These are phyloP conservation scores for Ceratocystis colombiana DNA, from an alignment of 2,329 filamentous ascomycete genomes.

Conservation along the genomic window DNA sequence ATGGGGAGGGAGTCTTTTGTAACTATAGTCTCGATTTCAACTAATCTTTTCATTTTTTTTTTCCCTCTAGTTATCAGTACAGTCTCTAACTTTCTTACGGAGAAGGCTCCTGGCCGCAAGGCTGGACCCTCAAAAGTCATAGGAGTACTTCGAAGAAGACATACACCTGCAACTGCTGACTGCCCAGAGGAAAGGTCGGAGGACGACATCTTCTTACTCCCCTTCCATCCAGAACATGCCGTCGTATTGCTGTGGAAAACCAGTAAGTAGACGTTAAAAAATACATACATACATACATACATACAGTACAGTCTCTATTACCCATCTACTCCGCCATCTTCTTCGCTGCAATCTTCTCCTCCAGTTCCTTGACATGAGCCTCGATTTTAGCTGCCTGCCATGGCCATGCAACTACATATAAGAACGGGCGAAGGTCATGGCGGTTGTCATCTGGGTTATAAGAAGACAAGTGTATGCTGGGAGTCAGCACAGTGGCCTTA, in stretches of 20 bases:
- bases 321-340: background rate
- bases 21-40: background rate
- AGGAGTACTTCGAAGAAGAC: too few species aligned
- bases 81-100: background rate
- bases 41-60: background rate
- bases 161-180: too few species aligned
- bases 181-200: too few species aligned
- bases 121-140: too few species aligned
- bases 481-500: conserved; percentile 53
- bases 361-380: conserved; percentile 32
- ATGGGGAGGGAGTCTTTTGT: too few species aligned
- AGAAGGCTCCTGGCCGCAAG: too few species aligned
- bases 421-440: conserved; percentile 35
- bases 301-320: background rate
- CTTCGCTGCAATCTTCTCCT: conserved; percentile 29
- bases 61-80: background rate
- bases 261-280: too few species aligned
- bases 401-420: conserved; percentile 35
- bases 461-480: conserved; percentile 40
- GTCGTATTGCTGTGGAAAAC: too few species aligned
- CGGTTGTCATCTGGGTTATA: conserved; percentile 37
- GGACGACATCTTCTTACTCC: too few species aligned
- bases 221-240: too few species aligned
- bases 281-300: too few species aligned
- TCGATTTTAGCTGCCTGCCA: conserved; percentile 38